Base-by-base conservation (phyloP, 371 early-diverging fungal genomes). In the Mortierella sp. region DNA sequence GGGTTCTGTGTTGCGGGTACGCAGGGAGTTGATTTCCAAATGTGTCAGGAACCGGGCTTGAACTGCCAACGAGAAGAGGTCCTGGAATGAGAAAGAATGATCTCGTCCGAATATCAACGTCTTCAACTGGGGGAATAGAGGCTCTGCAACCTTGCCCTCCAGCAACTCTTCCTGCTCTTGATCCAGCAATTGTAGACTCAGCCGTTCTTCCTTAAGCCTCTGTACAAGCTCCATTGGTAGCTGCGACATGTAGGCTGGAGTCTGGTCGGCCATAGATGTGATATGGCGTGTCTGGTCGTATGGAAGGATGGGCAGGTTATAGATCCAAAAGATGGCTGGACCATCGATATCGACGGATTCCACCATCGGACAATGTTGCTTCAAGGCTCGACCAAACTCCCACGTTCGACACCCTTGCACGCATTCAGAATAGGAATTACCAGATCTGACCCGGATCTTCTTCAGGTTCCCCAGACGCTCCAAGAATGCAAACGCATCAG, bases 61-160 rank as follows among this genome's bases (percentile, higher is more conserved):
- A 9, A 44, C 47, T 8, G 50, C 72, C 47, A 74, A 38, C 31
- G 60, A 80, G 7, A 71, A 50, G 38, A 80, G 50, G 42, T 80
- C 80, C 44, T 74, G 75, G 16, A 57, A 58, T 14, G 75, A 50
- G n/a, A 79, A 6, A 44, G 63, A 57, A n/a, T 57, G 50, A n/a
- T n/a, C 16, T 16, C 14, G 10, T 4, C 11, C n/a, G 1, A 63
- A 2, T 24, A 57, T 28, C 38, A 73, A 7, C 1, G n/a, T 47
- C 16, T 55, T 75, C 60, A 80, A 38, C 47, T 52, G 45, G 14
- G 80, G 72, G 70, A 74, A 80, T 4, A 71, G 31, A 6, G 72
- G 48, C 1, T 34, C 52, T 9, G 31, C 24, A 2, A 31, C 16
- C 19, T 74, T 48, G 19, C 71, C 58, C 50, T 21, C 34, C 45